Base-by-base conservation (phyloP, 495 filamentous ascomycete species). In the Cudoniella acicularis region DNA sequence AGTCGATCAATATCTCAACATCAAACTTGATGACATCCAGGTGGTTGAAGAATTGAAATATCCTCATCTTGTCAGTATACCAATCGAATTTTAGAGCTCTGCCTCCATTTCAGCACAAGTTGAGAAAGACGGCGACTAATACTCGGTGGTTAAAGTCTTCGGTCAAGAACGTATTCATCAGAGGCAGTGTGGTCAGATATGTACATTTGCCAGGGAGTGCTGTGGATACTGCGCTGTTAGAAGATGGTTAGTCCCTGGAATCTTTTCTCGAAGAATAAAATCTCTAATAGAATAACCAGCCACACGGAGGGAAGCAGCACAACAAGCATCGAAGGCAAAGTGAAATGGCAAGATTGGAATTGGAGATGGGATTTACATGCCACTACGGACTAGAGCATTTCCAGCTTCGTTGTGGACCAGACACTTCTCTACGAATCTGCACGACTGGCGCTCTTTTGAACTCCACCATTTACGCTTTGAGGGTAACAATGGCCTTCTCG, bases 121-220 rank as follows among this genome's bases (percentile, higher is more conserved):
- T n/a, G n/a, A n/a, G n/a, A n/a, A 16, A 55, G 10, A 10, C 25
- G 52, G 48, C 25, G 25, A 2, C 54, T 48, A 45, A 40, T 52
- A 49, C 60, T 61, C 24, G 16, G 20, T 11, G 52, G 21, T 36
- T 27, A 18, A 54, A 85, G 83, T 87, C 83, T 27, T 94, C 92
- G n/a, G 91, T 96, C 56, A 96, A 95, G 77, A 98, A 96, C 69
- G 91, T 98, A 71, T 98, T 98, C 70, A 98, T 98, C 68, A 83
- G 94, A 65, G 94, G 94, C 6, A 96, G 91, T 54, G 94, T 98
- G 25, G 94, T 98, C 56, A 83, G 94, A 60, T 98, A 98, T 69
- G 92, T 98, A 57, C 88, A 98, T 70, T 74, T 98, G 56, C 95
- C 94, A 0, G 83, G 85, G n/a, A 83, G 77, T 25, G 88, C 89